phyloP scores from a whole-genome alignment of 2,329 filamentous ascomycete species.

The Paracoccidioides lutzii region DNA sequence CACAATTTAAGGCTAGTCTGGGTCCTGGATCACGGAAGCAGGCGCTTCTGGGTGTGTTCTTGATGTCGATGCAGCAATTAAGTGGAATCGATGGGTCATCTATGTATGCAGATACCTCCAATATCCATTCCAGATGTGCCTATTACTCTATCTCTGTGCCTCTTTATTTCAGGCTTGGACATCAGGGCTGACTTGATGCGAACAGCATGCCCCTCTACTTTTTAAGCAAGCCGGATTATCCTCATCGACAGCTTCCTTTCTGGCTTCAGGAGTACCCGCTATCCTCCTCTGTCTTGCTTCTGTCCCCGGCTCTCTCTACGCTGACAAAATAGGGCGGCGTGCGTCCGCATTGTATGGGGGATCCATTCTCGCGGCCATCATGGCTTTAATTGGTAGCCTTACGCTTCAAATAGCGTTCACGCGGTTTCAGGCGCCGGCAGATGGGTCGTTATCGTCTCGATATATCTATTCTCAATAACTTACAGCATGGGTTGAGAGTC shows the following conservation, averaged over 20 bases:
- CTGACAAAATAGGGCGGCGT: constrained; percentile 46
- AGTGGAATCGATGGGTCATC: constrained; percentile 51
- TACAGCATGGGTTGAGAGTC: constrained; percentile 17
- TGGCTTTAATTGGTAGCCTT: constrained; percentile 25
- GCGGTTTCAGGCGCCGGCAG: constrained; percentile 16
- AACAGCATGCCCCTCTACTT: constrained; percentile 46
- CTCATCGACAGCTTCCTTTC: constrained; percentile 42
- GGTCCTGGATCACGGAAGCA: constrained; percentile 32
- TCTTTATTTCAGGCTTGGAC: background rate
- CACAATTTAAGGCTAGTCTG: background rate
- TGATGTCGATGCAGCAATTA: constrained; percentile 48
- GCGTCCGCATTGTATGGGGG: constrained; percentile 44
- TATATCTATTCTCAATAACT: constrained; percentile 19
- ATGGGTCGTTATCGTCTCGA: constrained; percentile 21
- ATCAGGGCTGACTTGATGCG: background rate
- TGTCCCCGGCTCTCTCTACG: constrained; percentile 43
- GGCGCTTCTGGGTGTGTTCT: constrained; percentile 42
- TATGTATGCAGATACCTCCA: constrained; percentile 33
- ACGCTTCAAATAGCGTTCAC: constrained; percentile 22
- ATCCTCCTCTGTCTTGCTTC: constrained; percentile 47
- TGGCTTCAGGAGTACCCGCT: constrained; percentile 49
- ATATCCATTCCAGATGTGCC: background rate
- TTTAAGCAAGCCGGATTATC: constrained; percentile 48
- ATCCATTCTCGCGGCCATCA: constrained; percentile 32
- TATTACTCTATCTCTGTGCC: background rate